phyloP scores from a whole-genome alignment of 2,329 filamentous ascomycete species.

The Alternaria arborescens region DNA sequence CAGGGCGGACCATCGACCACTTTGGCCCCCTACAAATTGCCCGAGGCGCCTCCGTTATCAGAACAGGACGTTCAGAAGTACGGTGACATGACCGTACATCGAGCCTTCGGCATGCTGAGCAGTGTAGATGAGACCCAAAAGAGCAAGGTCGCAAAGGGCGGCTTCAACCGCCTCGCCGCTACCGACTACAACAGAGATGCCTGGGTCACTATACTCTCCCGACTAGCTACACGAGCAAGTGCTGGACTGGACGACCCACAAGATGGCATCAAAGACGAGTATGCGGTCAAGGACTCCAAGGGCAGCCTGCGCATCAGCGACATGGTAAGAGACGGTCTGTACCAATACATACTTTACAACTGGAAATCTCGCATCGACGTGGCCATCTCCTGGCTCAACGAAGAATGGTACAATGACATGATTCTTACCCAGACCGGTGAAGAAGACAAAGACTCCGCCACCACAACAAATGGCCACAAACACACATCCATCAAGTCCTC shows the following conservation, averaged over 20 bases:
- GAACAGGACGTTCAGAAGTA: constrained; percentile 75
- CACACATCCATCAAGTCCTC: constrained; percentile 36
- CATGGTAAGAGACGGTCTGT: constrained; percentile 80
- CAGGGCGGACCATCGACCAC: constrained; percentile 44
- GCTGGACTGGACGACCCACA: constrained; percentile 77
- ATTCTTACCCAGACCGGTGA: constrained; percentile 57
- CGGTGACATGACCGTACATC: constrained; percentile 75
- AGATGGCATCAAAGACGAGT: constrained; percentile 67
- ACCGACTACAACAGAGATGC: constrained; percentile 86
- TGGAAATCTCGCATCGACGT: constrained; percentile 89
- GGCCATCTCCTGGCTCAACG: constrained; percentile 91
- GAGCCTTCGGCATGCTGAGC: constrained; percentile 81
- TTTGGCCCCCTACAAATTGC: constrained; percentile 79
- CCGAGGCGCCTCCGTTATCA: constrained; percentile 77
- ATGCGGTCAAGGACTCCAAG: constrained; percentile 43
- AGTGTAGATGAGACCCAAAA: constrained; percentile 70
- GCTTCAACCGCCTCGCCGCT: constrained; percentile 84
- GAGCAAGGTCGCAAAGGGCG: constrained; percentile 66
- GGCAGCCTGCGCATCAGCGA: constrained; percentile 64
- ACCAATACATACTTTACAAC: constrained; percentile 87
- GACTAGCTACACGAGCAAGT: constrained; percentile 81
- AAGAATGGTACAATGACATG: constrained; percentile 97
- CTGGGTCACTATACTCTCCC: constrained; percentile 87
- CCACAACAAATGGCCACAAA: constrained; percentile 52
- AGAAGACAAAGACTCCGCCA: constrained; percentile 6